Evolutionary conservation across 805 yeast species (phyloP).

Genomic region (Torulaspora franciscae): DNA sequence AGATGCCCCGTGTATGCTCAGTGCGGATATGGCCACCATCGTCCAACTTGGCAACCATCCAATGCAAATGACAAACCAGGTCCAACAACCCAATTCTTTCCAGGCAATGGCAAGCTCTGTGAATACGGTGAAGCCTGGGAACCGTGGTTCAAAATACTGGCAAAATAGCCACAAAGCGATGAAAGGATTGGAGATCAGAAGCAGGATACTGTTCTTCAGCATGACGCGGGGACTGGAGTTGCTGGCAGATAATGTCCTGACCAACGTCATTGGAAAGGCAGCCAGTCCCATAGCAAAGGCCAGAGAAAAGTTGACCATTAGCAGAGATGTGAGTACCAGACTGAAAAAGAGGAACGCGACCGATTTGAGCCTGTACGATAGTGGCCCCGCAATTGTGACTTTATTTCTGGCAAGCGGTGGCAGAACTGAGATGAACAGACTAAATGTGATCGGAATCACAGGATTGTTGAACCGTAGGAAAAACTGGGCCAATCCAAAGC

Average conservation of each 20-base stretch:
- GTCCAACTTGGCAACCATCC: conserved; percentile 88
- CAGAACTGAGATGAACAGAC: conserved; percentile 17
- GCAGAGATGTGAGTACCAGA: conserved; percentile 61
- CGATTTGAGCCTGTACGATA: conserved; percentile 37
- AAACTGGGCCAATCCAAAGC: conserved; percentile 24
- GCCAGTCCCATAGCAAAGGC: conserved; percentile 65
- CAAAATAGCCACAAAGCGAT: conserved; percentile 34
- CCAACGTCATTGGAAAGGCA: conserved; percentile 70
- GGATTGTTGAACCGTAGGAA: conserved; percentile 18
- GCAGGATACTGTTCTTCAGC: conserved; percentile 34
- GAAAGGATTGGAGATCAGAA: conserved; percentile 51
- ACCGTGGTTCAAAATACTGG: conserved; percentile 33
- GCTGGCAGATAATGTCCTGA: conserved; percentile 24
- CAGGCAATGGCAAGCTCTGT: conserved; percentile 57
- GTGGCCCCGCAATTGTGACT: conserved; percentile 20
- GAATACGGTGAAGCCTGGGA: conserved; percentile 40
- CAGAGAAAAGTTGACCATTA: conserved; percentile 80
- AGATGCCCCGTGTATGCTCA: conserved; percentile 5
- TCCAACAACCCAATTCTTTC: conserved; percentile 71
- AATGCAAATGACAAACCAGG: conserved; percentile 67
- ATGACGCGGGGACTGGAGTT: conserved; percentile 1
- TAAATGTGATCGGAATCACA: conserved; percentile 15
- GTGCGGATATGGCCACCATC: conserved; percentile 31
- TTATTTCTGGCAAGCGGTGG: conserved; percentile 20
- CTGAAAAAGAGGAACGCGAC: conserved; percentile 58